phyloP scores from a whole-genome alignment of 2,329 filamentous ascomycete genomes.

The Alternaria gaisen region DNA sequence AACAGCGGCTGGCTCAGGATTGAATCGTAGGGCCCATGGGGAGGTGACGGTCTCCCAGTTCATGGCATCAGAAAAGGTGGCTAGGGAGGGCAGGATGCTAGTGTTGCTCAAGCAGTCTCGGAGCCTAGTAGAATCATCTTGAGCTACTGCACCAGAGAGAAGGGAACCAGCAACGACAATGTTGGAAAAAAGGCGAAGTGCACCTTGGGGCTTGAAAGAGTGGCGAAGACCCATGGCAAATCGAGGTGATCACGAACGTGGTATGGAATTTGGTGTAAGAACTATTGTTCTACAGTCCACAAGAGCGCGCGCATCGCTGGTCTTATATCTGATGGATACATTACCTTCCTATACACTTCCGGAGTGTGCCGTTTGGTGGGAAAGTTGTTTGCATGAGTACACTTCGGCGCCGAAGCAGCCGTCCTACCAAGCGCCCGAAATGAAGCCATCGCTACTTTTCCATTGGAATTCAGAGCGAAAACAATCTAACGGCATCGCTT shows the following conservation, averaged over 20 bases:
- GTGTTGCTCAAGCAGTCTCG: constrained; percentile 16
- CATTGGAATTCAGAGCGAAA: neutral
- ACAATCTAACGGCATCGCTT: neutral
- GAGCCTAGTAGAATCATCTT: constrained; percentile 14
- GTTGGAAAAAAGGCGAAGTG: constrained; percentile 4
- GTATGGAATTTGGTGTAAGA: neutral
- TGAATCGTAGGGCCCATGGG: constrained; percentile 24
- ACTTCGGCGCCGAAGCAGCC: constrained; percentile 11
- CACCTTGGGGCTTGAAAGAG: neutral
- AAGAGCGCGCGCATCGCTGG: neutral
- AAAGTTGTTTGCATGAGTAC: constrained; percentile 8
- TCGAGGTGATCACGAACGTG: neutral
- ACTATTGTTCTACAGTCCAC: neutral
- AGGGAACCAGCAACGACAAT: constrained; percentile 7
- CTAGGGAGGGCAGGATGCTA: neutral
- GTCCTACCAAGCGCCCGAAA: constrained; percentile 13
- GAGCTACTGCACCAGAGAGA: constrained; percentile 7
- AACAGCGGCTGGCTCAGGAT: constrained; percentile 25
- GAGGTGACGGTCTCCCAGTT: constrained; percentile 21
- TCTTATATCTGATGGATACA: neutral
- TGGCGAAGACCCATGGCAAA: neutral
- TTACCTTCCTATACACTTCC: neutral
- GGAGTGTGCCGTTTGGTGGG: neutral
- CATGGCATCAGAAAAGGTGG: constrained; percentile 8
- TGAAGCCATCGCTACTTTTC: constrained; percentile 2